Evolutionary conservation across 164 flowering plant genomes (phyloP), one percentile per base, ranked within the genome.

Genomic region (Aristolochia californica): DNA sequence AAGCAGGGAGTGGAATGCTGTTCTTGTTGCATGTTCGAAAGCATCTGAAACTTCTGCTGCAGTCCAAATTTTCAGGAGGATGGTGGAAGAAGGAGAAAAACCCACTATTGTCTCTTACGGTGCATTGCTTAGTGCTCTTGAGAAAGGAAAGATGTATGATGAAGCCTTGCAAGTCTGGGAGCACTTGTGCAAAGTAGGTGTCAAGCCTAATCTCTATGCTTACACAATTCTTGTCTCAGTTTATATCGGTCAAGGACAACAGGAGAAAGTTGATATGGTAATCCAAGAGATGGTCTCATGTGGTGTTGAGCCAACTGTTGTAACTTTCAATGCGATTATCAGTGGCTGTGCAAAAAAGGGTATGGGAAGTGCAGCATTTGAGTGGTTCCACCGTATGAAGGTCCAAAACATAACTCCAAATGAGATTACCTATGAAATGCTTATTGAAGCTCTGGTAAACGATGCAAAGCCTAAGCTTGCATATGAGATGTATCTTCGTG

Each of bases 31-130:
- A 20, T 94, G 99, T 68, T 90, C 99, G 12, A 90, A 81, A 69
- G 90, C 99, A 53, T 77, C 95, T 20, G 96, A 90, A 71, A 71
- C 93, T 57, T 54, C 85, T 23, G 95, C 93, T 25, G 96, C 97
- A 8, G 83, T 90, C 56, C 76, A 86, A 61, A 79, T 90, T 50
- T 94, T 94, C 55, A 82, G 57, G 58, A 75, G 91, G 65, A 94
- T 94, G 99, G 79, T 90, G 20, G 93, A 88, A 43, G 69, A 79
- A 58, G 97, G 97, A 25, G 90, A 79, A 60, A 90, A 85, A 48
- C 97, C 99, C 1, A 90, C 97, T 22, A 57, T 84, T 13, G 63
- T 88, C 16, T 90, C 99, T n/a, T 94, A 94, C 61, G 93, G 95
- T 4, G 95, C 99, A 57, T 66, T 94, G 71, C 88, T 94, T 43